Conservation (phyloP, 2,329 filamentous ascomycete species). For the Cladophialophora exuberans region DNA sequence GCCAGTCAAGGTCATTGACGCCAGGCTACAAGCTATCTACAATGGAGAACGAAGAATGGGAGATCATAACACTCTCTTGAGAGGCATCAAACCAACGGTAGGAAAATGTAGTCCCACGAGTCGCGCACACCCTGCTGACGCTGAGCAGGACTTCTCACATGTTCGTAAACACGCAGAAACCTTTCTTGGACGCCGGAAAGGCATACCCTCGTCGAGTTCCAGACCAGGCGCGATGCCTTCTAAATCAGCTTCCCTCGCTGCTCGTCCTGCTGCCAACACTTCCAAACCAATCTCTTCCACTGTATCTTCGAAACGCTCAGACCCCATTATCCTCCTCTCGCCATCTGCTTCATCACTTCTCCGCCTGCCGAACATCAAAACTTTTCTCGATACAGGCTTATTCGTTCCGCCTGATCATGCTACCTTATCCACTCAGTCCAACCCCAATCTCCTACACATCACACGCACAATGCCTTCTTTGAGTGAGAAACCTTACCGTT, state of each 20-base stretch:
- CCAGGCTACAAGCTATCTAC: constrained; percentile 84
- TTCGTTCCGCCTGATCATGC: constrained; percentile 75
- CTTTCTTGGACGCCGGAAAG: constrained; percentile 67
- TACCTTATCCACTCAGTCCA: constrained; percentile 63
- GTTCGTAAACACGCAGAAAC: constrained; percentile 82
- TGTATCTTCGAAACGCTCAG: constrained; percentile 53
- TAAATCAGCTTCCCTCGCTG: constrained; percentile 28
- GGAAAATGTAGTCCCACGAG: constrained; percentile 36
- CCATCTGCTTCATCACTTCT: constrained; percentile 93
- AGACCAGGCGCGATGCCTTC: constrained; percentile 24
- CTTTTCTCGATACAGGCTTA: constrained; percentile 83
- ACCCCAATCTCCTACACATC: constrained; percentile 82
- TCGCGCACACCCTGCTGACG: constrained; percentile 17
- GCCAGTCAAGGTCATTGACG: constrained; percentile 73
- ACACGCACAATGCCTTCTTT: constrained; percentile 71
- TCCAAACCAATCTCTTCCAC: constrained; percentile 32
- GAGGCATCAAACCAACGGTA: constrained; percentile 87
- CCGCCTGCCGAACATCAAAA: constrained; percentile 92
- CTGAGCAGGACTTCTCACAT: constrained; percentile 81
- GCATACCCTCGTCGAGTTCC: constrained; percentile 45
- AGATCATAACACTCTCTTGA: constrained; percentile 84
- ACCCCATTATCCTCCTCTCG: constrained; percentile 96
- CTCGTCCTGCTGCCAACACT: constrained; percentile 26
- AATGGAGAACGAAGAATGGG: constrained; percentile 88
- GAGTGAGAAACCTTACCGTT: constrained; percentile 71